phyloP scores from a whole-genome alignment of 352 stramenopile genomes.

The Phytophthora pisi region DNA sequence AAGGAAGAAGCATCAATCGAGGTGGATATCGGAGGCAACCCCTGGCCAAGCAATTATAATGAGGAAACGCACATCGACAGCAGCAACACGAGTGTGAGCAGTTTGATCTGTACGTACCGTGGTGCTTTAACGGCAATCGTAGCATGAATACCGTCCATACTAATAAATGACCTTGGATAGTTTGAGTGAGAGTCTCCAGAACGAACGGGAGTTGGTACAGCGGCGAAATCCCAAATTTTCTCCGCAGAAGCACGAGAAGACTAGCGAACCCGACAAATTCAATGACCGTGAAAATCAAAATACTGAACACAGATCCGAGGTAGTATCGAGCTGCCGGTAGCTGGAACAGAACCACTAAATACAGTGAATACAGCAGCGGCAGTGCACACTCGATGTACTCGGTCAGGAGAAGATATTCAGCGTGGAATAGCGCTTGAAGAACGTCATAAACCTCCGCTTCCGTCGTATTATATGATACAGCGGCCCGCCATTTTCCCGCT shows the following conservation, averaged over 20 bases:
- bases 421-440: background rate
- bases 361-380: background rate
- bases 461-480: background rate
- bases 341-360: background rate
- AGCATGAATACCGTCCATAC: background rate
- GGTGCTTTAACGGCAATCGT: background rate
- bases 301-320: background rate
- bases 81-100: too few species aligned
- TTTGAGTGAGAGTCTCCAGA: background rate
- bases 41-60: background rate
- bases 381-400: background rate
- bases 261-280: background rate
- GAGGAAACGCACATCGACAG: background rate
- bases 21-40: background rate
- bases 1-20: too few species aligned
- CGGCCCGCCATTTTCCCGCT: background rate
- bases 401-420: background rate
- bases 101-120: background rate
- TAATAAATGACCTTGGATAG: background rate
- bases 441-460: background rate
- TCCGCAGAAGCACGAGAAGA: background rate
- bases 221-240: background rate
- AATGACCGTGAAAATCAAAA: background rate
- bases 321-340: background rate
- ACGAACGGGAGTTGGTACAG: background rate